Conservation (phyloP, 2,329 filamentous ascomycete species). For the Tolypocladium ovalisporum region DNA sequence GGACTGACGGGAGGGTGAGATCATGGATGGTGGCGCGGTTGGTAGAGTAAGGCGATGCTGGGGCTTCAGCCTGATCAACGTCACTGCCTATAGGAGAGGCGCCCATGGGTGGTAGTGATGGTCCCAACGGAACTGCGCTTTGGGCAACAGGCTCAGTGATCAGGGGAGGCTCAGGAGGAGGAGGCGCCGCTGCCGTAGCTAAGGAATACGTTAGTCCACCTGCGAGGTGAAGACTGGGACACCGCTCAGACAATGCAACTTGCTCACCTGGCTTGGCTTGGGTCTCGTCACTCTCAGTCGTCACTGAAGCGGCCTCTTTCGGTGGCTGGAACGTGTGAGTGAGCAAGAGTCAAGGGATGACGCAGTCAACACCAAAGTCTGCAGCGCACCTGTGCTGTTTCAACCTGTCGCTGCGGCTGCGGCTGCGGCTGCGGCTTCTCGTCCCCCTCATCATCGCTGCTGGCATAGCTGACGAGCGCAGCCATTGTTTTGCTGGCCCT, state of each 20-base stretch:
- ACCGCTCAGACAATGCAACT: not conserved
- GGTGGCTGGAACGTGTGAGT: not conserved
- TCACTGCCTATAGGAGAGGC: slow-evolving; percentile 9
- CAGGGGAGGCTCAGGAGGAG: slow-evolving; percentile 3
- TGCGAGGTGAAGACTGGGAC: not conserved
- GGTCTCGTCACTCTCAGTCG: not conserved
- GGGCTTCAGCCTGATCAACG: slow-evolving; percentile 14
- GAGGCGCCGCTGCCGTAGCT: not conserved
- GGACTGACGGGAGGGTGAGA: slow-evolving; percentile 61
- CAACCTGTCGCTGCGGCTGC: not conserved
- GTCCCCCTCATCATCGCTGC: slow-evolving; percentile 39
- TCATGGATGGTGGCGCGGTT: slow-evolving; percentile 55
- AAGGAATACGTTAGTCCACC: not conserved
- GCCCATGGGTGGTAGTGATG: slow-evolving; percentile 24
- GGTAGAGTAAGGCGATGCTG: slow-evolving; percentile 56
- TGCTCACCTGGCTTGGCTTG: not conserved
- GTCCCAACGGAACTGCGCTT: slow-evolving; percentile 23
- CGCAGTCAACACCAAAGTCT: not conserved
- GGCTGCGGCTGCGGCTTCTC: slow-evolving; percentile 3
- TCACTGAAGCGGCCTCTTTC: not conserved
- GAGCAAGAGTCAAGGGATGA: not conserved
- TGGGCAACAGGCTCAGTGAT: slow-evolving; percentile 18
- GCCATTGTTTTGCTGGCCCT: slow-evolving; percentile 20
- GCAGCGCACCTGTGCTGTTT: not conserved
- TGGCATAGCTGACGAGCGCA: slow-evolving; percentile 38